Evolutionary conservation across 1,284 basidiomycete species (phyloP).

Genomic region (Melampsora americana): DNA sequence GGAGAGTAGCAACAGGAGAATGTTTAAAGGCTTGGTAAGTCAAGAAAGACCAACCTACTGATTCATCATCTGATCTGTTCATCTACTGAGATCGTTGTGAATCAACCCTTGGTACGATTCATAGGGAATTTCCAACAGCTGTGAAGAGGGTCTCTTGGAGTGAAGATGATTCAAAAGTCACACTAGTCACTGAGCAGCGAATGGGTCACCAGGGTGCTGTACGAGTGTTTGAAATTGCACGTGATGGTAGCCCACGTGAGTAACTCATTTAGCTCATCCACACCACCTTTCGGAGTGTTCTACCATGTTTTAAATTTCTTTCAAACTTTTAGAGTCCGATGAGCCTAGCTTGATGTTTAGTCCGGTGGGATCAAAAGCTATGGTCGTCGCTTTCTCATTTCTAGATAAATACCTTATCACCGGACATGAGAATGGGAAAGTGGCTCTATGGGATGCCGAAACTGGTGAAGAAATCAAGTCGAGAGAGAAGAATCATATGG

Average conservation of each 20-base stretch:
- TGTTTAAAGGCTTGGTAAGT: slow-evolving; percentile 58
- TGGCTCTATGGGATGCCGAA: slow-evolving; percentile 77
- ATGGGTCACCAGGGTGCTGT: slow-evolving; percentile 82
- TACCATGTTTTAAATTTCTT: not conserved
- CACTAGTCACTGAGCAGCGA: slow-evolving; percentile 94
- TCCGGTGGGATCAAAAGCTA: slow-evolving; percentile 89
- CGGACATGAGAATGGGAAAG: slow-evolving; percentile 92
- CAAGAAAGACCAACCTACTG: not conserved
- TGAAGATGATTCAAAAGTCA: slow-evolving; percentile 76
- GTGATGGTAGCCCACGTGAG: slow-evolving; percentile 65
- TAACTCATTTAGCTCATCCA: not conserved
- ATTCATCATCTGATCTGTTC: not conserved
- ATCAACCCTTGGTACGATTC: slow-evolving; percentile 48
- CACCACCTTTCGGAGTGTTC: not conserved
- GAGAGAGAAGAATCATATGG: slow-evolving; percentile 79
- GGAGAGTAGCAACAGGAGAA: slow-evolving; percentile 85
- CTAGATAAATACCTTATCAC: slow-evolving; percentile 79
- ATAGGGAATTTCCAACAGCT: slow-evolving; percentile 97
- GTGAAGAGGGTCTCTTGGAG: slow-evolving; percentile 91
- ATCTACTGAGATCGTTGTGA: slow-evolving; percentile 58
- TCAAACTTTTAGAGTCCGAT: slow-evolving; percentile 61
- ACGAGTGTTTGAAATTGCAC: slow-evolving; percentile 81
- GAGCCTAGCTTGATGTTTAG: slow-evolving; percentile 76
- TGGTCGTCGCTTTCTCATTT: slow-evolving; percentile 85
- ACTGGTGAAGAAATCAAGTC: slow-evolving; percentile 76